Evolutionary conservation across 495 filamentous ascomycete species (phyloP), one percentile per base, ranked within the genome.

Genomic region (Cladorrhinum samala): DNA sequence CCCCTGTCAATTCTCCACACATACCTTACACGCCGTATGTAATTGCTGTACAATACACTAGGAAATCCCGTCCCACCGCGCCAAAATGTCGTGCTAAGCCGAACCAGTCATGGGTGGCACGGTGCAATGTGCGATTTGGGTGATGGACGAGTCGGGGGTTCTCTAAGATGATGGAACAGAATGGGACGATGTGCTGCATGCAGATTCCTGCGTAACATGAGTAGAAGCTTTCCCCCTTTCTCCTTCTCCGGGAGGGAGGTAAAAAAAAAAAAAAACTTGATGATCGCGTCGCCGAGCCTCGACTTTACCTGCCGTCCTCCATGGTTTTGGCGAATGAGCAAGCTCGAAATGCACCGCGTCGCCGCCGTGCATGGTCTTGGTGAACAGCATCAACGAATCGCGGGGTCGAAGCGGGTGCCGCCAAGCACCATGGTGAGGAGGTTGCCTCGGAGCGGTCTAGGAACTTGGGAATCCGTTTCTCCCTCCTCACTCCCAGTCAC

Each of bases 371-470:
- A 13, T 33, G 21, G 18, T 23, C 19, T 19, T 45, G 19, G 18
- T 23, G 14, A 45, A 19, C 19, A 45, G 11, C 20, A 19, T 45
- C 51, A 27, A 46, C 56, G 48, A 55, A 59, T 59, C 48, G 56
- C 52, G 56, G 56, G 56, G 52, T 55, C 44, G 13, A 27, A 44
- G 39, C 37, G 48, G 49, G 56, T 27, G 37, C 19, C 20, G 56
- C 56, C 56, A 55, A 59, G 56, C 24, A 16, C n/a, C 51, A 27
- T 30, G 45, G 25, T 19, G 52, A 55, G 37, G 52, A 44, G 44
- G 44, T 38, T 53, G 50, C 40, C 46, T 41, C 39, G 40, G 17
- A 36, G 41, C 36, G 37, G 55, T 40, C 45, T 27, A 41, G 16
- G n/a, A n/a, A n/a, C n/a, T n/a, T n/a, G n/a, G n/a, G n/a, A n/a